These are phyloP conservation scores for Dactylellina cionopaga DNA, from an alignment of 2,329 filamentous ascomycete genomes.

Conservation along the genomic window DNA sequence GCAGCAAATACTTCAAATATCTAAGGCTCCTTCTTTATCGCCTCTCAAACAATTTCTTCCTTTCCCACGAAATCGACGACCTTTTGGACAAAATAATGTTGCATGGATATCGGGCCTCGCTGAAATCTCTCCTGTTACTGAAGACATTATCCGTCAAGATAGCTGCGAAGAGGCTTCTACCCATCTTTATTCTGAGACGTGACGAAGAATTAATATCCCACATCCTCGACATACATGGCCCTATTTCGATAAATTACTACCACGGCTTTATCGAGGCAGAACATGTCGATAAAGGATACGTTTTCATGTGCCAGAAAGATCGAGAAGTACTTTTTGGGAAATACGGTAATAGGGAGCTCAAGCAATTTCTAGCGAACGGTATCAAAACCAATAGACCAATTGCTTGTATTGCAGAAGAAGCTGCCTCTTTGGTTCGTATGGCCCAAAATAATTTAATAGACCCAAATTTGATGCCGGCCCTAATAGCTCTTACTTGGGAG, in stretches of 20 bases:
- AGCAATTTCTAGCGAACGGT: not conserved
- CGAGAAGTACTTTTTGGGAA: no score
- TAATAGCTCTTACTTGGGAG: not conserved
- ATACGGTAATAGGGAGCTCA: not conserved
- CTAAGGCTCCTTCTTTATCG: not conserved
- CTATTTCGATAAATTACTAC: not conserved
- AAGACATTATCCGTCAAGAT: not conserved
- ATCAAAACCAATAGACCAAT: not conserved
- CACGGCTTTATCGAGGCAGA: not conserved
- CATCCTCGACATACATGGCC: not conserved
- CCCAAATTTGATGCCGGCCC: not conserved
- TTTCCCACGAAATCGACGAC: not conserved
- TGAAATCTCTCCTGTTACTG: not conserved
- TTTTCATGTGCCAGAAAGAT: no score
- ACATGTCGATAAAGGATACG: no score
- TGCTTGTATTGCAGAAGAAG: not conserved
- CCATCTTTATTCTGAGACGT: not conserved
- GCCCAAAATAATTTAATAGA: no score
- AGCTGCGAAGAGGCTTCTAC: not conserved
- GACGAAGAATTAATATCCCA: not conserved
- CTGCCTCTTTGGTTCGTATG: no score
- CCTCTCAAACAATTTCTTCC: constrained; percentile 3
- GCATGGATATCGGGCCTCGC: not conserved
- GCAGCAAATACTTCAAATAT: constrained; percentile 1
- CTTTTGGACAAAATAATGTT: not conserved